Evolutionary conservation across 352 stramenopile species (phyloP).

Genomic region (Phytophthora hibernalis): DNA sequence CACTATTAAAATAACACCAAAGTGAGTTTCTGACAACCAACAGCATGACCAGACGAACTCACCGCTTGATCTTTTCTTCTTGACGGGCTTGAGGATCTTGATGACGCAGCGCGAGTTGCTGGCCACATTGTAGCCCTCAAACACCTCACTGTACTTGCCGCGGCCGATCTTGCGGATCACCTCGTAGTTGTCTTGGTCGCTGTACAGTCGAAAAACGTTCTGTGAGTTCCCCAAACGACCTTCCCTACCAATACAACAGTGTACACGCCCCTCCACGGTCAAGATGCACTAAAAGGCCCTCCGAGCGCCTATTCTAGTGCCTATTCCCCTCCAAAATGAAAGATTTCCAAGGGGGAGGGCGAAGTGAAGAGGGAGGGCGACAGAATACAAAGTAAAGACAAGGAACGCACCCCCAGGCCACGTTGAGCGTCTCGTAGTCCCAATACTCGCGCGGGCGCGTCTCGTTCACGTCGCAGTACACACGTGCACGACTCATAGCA

Average conservation of each 20-base stretch:
- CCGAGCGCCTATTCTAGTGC: neutral
- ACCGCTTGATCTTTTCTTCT: constrained; percentile 99
- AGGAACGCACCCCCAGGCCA: constrained; percentile 92
- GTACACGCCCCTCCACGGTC: neutral
- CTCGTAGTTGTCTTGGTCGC: constrained; percentile 99
- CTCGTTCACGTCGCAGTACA: constrained; percentile 96
- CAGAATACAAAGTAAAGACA: neutral
- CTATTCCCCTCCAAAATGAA: constrained; percentile 16
- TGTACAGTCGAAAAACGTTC: constrained; percentile 32
- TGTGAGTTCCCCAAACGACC: constrained; percentile 15
- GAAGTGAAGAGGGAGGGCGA: neutral
- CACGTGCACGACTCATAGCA: constrained; percentile 76
- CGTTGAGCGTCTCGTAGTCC: constrained; percentile 99
- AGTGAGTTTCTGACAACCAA: constrained; percentile 16
- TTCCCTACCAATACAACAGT: constrained; percentile 3
- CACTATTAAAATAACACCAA: constrained; percentile 56
- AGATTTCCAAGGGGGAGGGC: constrained; percentile 32
- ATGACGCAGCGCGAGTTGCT: constrained; percentile 99
- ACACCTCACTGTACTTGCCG: constrained; percentile 99
- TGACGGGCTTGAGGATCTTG: constrained; percentile 99
- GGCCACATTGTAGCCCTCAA: constrained; percentile 97
- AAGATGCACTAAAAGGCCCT: neutral
- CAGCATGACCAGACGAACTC: constrained; percentile 4
- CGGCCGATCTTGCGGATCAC: constrained; percentile 99
- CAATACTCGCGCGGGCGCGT: constrained; percentile 98